phyloP scores from a whole-genome alignment of 2,329 filamentous ascomycete genomes.

The Chaetomiaceae sp. region DNA sequence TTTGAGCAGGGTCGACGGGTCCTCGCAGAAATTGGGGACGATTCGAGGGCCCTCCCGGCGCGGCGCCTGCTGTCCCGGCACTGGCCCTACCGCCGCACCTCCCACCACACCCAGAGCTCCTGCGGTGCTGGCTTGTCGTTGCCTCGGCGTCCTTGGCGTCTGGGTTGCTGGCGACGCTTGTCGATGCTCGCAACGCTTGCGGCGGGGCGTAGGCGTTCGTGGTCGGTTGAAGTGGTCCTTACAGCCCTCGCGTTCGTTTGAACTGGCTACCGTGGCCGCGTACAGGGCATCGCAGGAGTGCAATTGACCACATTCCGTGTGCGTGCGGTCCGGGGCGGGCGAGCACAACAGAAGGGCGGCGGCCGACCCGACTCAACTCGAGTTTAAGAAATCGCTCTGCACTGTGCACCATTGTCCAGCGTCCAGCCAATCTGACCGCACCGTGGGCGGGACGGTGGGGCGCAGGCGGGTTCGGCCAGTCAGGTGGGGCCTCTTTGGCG shows the following conservation, averaged over 20 bases:
- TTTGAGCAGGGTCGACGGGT: slow-evolving; percentile 36
- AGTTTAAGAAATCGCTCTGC: slow-evolving; percentile 19
- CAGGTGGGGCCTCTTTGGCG: slow-evolving; percentile 1
- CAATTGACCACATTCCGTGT: slow-evolving; percentile 15
- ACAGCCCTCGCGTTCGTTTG: background rate
- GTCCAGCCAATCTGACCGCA: background rate
- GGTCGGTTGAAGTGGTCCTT: slow-evolving; percentile 6
- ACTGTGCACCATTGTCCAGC: slow-evolving; percentile 2
- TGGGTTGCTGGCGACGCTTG: slow-evolving; percentile 1
- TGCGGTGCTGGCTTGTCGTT: slow-evolving; percentile 2
- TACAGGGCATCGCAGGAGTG: slow-evolving; percentile 5
- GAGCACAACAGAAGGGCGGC: slow-evolving; percentile 3
- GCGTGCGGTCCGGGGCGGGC: slow-evolving; percentile 2
- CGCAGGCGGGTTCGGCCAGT: slow-evolving; percentile 8
- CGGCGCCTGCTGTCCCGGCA: slow-evolving; percentile 10
- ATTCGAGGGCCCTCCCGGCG: slow-evolving; percentile 28
- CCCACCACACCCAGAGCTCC: no score
- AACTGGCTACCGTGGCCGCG: background rate
- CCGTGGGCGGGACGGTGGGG: background rate
- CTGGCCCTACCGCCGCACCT: no score
- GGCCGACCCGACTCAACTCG: slow-evolving; percentile 8
- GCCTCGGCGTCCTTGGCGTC: slow-evolving; percentile 1
- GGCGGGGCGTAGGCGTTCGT: slow-evolving; percentile 2
- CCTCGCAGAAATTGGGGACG: slow-evolving; percentile 33
- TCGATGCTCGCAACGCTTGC: background rate